Evolutionary conservation across 805 yeast species (phyloP), one percentile per base, ranked within the genome.

Genomic region (Candida sanyiensis): DNA sequence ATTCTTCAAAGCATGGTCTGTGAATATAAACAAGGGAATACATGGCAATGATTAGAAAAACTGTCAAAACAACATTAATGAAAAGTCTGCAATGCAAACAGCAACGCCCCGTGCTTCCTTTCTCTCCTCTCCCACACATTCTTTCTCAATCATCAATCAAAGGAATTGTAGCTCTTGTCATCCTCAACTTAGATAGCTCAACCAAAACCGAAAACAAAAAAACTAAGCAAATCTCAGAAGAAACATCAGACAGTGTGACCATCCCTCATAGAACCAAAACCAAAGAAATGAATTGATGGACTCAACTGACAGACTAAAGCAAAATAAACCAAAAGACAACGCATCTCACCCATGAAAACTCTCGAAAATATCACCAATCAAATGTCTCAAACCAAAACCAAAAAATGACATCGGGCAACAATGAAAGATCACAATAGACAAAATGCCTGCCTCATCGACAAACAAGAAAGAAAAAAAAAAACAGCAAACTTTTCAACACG

Each of bases 1-100:
- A 24, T 20, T 38, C 25, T 33, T 26, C 18, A 29, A 37, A 22
- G 27, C 37, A 32, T 38, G 41, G 33, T 21, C 17, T 17, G 31
- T 30, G 20, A 19, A 25, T 37, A 29, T 22, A 32, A 21, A 28
- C 19, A 16, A 17, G 16, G 26, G 22, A 25, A 27, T 17, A 18
- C 29, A 27, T 35, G 24, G 20, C 19, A 27, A 28, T 27, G 38
- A 35, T 25, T 18, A 25, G 29, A 19, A 33, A 9, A 28, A 28
- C 21, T 8, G 26, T 21, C n/a, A 31, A 21, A 31, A 20, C 26
- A 31, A 21, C 35, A n/a, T 20, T 31, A 15, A 20, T 31, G 21
- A 35, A 27, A 20, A 20, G 20, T 15, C 13, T 27, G 13, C 20
- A 9, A 25, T 33, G 13, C 24, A 33, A 22, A 18, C 15, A 17